Base-by-base conservation (phyloP, 768 basidiomycete genomes). In the Tricholoma furcatifolium region DNA sequence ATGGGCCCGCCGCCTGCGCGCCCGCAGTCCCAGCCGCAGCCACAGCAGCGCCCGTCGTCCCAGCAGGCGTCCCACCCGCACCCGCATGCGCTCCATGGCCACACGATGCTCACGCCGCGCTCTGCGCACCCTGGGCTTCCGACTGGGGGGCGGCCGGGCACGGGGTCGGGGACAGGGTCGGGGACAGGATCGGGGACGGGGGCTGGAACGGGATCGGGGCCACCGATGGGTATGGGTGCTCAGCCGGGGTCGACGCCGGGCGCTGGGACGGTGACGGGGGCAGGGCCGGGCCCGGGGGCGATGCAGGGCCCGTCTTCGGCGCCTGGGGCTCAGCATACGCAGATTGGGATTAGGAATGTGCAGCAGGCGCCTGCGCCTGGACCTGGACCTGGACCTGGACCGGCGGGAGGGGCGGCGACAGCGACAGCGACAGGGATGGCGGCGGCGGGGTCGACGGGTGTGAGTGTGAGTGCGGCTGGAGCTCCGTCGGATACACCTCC, bases 11-110 rank as follows among this genome's bases (percentile, higher is more conserved):
- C 76, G 46, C 77, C 76, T 2, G 79, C 72, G 56, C 74, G 81
- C 36, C 83, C 84, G 20, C 83, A 80, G 46, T 84, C 84, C 3
- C 85, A 85, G 43, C 70, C 64, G 21, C 72, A 68, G 20, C 51
- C 84, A 18, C 83, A 80, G 46, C 72, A 68, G 24, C 47, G 59
- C 5, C 61, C 59, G 5, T 18, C 54, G 1, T 60, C 58, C 1
- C 61, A 55, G 21, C 61, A 11, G 44, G n/a, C n/a, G 31, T n/a
- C 43, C 2, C 15, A 4, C 43, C 43, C 27, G 27, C n/a, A 8
- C 30, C 43, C 18, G 9, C 24, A 30, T 10, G n/a, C 27, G 24
- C 15, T 38, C 7, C 3, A 27, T 27, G 4, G 7, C 7, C 27
- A 27, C 7, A 3, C 7, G 27, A 27, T 7, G 27, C 27, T 4